Base-by-base conservation (phyloP, 2,329 filamentous ascomycete species). In the Stagonosporopsis rhizophila region DNA sequence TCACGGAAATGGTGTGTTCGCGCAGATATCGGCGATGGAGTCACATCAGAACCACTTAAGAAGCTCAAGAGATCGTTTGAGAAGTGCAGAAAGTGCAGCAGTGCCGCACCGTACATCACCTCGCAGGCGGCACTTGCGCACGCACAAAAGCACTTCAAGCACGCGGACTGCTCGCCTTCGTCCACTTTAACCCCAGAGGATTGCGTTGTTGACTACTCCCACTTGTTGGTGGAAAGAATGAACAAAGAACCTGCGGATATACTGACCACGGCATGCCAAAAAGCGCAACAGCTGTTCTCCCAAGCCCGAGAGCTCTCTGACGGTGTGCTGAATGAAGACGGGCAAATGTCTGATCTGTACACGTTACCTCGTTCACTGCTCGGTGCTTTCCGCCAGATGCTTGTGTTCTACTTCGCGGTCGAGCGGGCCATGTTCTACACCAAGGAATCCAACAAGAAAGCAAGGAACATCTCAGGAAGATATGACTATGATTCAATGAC, bases 241-340 rank as follows among this genome's bases (percentile, higher is more conserved):
- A 67, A 69, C 30, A 56, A 57, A 2, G 61, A 58, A 0, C 46
- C 38, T 23, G 19, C 66, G 2, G 44, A 30, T 6, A 61, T 71
- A 17, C 53, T 74, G 3, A 60, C 54, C 2, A 40, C 60, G 28
- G 64, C 58, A 4, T 60, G 49, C 25, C 30, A 62, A 3, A 45
- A 42, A 25, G 58, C 64, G 15, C 51, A 47, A 9, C 34, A 34
- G 0, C 44, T 74, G 7, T 40, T 63, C 3, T 9, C 46, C 4
- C 54, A 65, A 49, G 55, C 62, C 2, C 50, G 52, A 15, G 66
- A 72, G 40, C 61, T 75, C 15, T 58, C 56, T 0, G 53, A 70
- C 12, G 71, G 72, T 1, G 71, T 74, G 5, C 51, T 52, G n/a
- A 62, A 67, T 22, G 63, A 65, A 25, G 54, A 72, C 5, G 67